Percentiles rank a stretch among this genome's conserved stretches.
phyloP scores from a whole-genome alignment of 1,284 basidiomycete species.

The Moesziomyces globuligerus region DNA sequence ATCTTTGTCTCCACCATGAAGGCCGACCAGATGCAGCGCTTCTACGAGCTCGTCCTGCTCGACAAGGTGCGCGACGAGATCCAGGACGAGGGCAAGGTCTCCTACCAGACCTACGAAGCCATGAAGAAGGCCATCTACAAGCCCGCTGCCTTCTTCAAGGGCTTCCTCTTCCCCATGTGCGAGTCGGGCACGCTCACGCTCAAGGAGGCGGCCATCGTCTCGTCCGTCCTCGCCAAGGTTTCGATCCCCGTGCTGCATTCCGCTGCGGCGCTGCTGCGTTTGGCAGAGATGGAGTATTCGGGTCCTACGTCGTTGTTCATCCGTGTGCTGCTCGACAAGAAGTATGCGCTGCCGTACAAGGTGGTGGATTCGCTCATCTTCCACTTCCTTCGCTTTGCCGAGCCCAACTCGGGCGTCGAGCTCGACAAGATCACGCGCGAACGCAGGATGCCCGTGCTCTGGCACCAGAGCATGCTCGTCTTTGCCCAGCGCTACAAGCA shows the following conservation, averaged over 20 bases:
- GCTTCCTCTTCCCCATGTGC: slow-evolving; percentile 92
- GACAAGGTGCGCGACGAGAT: slow-evolving; percentile 93
- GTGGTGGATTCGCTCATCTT: slow-evolving; percentile 97
- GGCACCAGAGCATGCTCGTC: slow-evolving; percentile 96
- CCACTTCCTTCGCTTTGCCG: slow-evolving; percentile 93
- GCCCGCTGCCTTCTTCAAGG: slow-evolving; percentile 98
- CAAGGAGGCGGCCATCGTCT: slow-evolving; percentile 94
- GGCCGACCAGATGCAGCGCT: slow-evolving; percentile 92
- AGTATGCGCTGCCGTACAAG: slow-evolving; percentile 97
- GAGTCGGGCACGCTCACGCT: slow-evolving; percentile 82
- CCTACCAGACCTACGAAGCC: slow-evolving; percentile 92
- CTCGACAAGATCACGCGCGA: slow-evolving; percentile 53
- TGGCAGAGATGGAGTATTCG: slow-evolving; percentile 94
- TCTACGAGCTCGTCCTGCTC: slow-evolving; percentile 88
- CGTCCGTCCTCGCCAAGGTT: slow-evolving; percentile 88
- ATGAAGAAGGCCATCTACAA: slow-evolving; percentile 93
- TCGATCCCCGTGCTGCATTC: slow-evolving; percentile 96
- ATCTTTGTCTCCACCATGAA: slow-evolving; percentile 98
- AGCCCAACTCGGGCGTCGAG: slow-evolving; percentile 63
- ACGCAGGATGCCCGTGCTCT: slow-evolving; percentile 79
- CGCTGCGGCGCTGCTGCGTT: slow-evolving; percentile 89
- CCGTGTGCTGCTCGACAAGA: slow-evolving; percentile 95
- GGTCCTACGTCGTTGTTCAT: slow-evolving; percentile 97
- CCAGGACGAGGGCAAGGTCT: slow-evolving; percentile 79
- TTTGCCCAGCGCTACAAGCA: slow-evolving; percentile 96